Evolutionary conservation across 192 early-diverging fungal species (phyloP).

Genomic region (Mortierella claussenii): DNA sequence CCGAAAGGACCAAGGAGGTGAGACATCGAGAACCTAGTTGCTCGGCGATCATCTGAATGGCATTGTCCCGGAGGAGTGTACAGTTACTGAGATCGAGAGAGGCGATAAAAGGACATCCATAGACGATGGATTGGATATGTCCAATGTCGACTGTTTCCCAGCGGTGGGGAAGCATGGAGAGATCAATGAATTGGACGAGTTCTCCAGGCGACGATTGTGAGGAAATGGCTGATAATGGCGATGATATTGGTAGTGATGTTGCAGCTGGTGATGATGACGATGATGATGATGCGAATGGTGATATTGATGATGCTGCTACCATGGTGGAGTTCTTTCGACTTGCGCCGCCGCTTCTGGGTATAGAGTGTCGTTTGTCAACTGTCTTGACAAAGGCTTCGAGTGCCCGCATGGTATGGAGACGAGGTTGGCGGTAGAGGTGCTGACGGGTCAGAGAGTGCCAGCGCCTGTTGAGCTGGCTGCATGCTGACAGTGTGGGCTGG

Average conservation of each 20-base stretch:
- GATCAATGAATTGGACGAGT: slow-evolving; percentile 22
- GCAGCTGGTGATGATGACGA: neutral
- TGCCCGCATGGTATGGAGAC: neutral
- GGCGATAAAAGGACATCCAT: slow-evolving; percentile 21
- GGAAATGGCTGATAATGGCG: neutral
- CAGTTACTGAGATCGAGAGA: slow-evolving; percentile 27
- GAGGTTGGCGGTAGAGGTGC: slow-evolving; percentile 22
- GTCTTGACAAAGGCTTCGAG: slow-evolving; percentile 20
- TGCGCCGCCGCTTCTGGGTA: neutral
- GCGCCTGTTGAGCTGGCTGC: slow-evolving; percentile 23
- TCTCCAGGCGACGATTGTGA: neutral
- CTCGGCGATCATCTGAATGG: slow-evolving; percentile 28
- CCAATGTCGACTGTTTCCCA: slow-evolving; percentile 27
- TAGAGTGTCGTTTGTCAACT: neutral
- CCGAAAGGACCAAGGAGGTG: slow-evolving; percentile 36
- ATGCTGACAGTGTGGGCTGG: slow-evolving; percentile 16
- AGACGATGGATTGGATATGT: slow-evolving; percentile 11
- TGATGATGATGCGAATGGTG: neutral
- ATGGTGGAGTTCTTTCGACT: neutral
- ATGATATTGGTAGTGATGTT: neutral
- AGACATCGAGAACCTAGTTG: slow-evolving; percentile 21
- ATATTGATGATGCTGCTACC: neutral
- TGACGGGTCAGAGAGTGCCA: slow-evolving; percentile 34
- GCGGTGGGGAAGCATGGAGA: slow-evolving; percentile 48
- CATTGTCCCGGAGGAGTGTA: slow-evolving; percentile 26